A percentile compares a stretch with the other conserved stretches of the same genome.
These are phyloP conservation scores for Zalaria sp. DNA, from an alignment of 2,329 filamentous ascomycete genomes.

Conservation along the genomic window DNA sequence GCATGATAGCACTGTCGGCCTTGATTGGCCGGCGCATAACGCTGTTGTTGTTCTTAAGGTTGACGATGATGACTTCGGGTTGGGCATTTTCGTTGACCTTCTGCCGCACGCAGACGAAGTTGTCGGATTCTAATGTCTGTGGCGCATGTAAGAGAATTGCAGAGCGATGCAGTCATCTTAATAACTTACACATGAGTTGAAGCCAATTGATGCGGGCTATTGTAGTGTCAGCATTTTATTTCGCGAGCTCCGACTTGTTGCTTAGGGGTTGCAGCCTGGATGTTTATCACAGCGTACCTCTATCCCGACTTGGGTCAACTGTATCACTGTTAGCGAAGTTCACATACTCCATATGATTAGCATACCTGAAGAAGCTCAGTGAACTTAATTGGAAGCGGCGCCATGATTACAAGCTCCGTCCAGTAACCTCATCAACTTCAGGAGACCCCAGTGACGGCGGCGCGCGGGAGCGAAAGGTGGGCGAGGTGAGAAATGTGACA, in stretches of 20 bases:
- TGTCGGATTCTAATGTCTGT: constrained; percentile 94
- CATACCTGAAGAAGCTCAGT: constrained; percentile 72
- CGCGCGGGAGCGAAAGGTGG: not conserved
- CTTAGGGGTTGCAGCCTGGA: constrained; percentile 4
- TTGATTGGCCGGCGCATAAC: constrained; percentile 91
- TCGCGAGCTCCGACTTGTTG: constrained; percentile 5
- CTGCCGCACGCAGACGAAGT: constrained; percentile 91
- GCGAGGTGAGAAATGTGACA: not conserved
- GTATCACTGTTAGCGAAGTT: constrained; percentile 9
- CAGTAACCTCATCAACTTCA: constrained; percentile 8
- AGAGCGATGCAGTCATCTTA: constrained; percentile 9
- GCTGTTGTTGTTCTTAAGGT: constrained; percentile 96
- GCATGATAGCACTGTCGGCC: constrained; percentile 99
- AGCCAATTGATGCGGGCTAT: constrained; percentile 60
- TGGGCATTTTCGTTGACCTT: constrained; percentile 73
- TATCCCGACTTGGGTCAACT: not conserved
- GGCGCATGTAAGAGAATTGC: not conserved
- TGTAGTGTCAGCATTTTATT: not conserved
- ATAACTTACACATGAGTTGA: constrained; percentile 67
- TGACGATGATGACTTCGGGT: constrained; percentile 91
- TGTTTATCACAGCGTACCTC: not conserved
- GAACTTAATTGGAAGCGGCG: constrained; percentile 80
- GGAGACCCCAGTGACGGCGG: constrained; percentile 1
- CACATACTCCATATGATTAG: not conserved
- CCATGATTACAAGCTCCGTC: constrained; percentile 28